Evolutionary conservation across 768 basidiomycete genomes (phyloP).

Genomic region (Leccinellum luteum): DNA sequence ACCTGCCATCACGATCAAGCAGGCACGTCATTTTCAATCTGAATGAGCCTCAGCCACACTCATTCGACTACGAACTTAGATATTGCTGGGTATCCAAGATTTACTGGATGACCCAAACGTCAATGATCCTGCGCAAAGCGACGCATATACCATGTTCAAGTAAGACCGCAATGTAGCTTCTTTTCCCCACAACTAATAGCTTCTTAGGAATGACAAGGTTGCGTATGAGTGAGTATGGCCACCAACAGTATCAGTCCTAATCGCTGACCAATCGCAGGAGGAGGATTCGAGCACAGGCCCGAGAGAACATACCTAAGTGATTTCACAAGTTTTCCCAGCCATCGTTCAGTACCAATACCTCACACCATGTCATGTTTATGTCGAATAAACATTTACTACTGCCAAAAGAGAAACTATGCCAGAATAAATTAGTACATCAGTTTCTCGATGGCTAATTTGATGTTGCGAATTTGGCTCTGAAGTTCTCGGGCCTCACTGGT

Average conservation of each 20-base stretch:
- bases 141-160: slow-evolving; percentile 99
- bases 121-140: slow-evolving; percentile 96
- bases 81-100: slow-evolving; percentile 94
- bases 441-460: slow-evolving; percentile 84
- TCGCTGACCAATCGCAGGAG: slow-evolving; percentile 45
- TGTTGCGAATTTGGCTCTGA: slow-evolving; percentile 79
- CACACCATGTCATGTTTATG: slow-evolving; percentile 8
- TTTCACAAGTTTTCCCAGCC: background rate
- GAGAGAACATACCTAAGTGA: slow-evolving; percentile 86
- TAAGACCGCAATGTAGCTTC: slow-evolving; percentile 39
- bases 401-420: background rate
- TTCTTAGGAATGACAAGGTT: slow-evolving; percentile 79
- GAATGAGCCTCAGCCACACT: background rate
- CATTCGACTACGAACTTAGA: slow-evolving; percentile 45
- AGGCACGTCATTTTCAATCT: slow-evolving; percentile 48
- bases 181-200: slow-evolving; percentile 7
- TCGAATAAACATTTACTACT: slow-evolving; percentile 10
- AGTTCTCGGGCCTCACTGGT: slow-evolving; percentile 94
- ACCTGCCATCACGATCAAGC: slow-evolving; percentile 98
- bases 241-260: background rate
- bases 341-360: background rate
- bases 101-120: slow-evolving; percentile 94
- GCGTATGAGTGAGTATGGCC: slow-evolving; percentile 78
- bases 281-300: slow-evolving; percentile 80
- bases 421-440: slow-evolving; percentile 41